Base-by-base conservation (phyloP, 495 filamentous ascomycete genomes). In the Podospora didyma region DNA sequence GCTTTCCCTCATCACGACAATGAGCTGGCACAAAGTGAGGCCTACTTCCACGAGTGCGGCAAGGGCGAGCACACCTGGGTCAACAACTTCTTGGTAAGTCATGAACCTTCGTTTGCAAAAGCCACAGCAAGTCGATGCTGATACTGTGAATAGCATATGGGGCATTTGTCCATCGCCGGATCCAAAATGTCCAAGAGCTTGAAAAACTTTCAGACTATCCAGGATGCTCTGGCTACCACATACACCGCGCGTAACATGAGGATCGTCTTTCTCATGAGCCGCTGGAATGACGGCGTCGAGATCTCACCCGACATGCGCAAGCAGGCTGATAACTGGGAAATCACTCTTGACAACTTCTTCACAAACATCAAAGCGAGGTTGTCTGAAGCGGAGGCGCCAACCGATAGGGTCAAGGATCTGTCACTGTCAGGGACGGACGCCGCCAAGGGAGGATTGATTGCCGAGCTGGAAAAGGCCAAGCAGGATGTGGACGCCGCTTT, bases 161-260 rank as follows among this genome's bases (percentile, higher is more conserved):
- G 93, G 7, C 93, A 98, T 69, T 74, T 97, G 45, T 89, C 86
- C 20, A 97, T 98, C 54, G 79, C 85, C 35, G 93, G 94, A 0
- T 87, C 84, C 6, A 98, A 98, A 69, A 98, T 98, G 94, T 89
- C 85, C 47, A 97, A 97, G 72, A 88, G 83, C 6, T 69, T 97
- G 54, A 97, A 98, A 77, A 98, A 97, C 73, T 98, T 97, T 70
- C 90, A 89, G n/a, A 96, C 94, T 0, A 96, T 98, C 57, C 82
- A 88, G 9, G 88, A 94, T 62, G 91, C 92, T 0, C 76, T 98
- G 0, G 79, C 78, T 7, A 75, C 71, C 0, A 86, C 85, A 20
- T 96, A 89, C 80, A 96, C 89, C 0, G 74, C 94, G 0, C 82
- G 94, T 39, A 82, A 82, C 22, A 77, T 97, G 73, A 78, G 94